Conservation (phyloP, 2,329 filamentous ascomycete genomes). For the Macrophomina phaseolina region DNA sequence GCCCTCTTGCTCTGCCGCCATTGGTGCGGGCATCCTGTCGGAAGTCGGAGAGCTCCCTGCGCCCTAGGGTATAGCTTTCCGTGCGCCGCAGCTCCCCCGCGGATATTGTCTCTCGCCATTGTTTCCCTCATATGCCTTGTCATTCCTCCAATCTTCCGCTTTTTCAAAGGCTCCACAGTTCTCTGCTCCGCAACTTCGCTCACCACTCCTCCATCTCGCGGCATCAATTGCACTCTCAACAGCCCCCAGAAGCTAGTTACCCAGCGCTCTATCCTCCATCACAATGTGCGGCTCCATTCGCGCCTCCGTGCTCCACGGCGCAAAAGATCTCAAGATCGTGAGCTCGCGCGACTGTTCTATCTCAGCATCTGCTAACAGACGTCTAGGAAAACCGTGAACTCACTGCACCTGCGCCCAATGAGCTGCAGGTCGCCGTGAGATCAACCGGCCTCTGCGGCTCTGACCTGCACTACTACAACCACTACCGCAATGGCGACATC, state of each 20-base stretch:
- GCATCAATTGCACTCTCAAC: not conserved
- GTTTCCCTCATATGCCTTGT: conserved; percentile 3
- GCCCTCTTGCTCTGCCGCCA: not conserved
- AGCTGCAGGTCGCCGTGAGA: conserved; percentile 69
- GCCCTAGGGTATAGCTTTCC: conserved; percentile 27
- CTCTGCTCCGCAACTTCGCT: not conserved
- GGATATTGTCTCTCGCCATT: conserved; percentile 1
- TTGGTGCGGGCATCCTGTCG: conserved; percentile 1
- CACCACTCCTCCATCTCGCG: not conserved
- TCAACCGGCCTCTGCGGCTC: conserved; percentile 74
- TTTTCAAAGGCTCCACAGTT: not conserved
- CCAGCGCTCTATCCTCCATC: not conserved
- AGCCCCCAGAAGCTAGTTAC: not conserved
- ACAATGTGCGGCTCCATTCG: conserved; percentile 34
- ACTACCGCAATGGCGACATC: conserved; percentile 87
- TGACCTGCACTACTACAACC: conserved; percentile 83
- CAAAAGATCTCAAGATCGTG: conserved; percentile 66
- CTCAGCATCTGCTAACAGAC: conserved; percentile 26
- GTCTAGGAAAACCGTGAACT: conserved; percentile 61
- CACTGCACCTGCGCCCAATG: conserved; percentile 53
- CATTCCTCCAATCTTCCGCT: not conserved
- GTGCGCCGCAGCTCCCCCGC: conserved; percentile 9
- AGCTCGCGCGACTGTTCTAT: conserved; percentile 30
- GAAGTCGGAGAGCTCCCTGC: not conserved
- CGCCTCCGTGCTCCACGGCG: conserved; percentile 64